Percentiles rank a stretch among this genome's conserved stretches.
Evolutionary conservation across 768 basidiomycete genomes (phyloP).

Genomic region (Mycena floridula): DNA sequence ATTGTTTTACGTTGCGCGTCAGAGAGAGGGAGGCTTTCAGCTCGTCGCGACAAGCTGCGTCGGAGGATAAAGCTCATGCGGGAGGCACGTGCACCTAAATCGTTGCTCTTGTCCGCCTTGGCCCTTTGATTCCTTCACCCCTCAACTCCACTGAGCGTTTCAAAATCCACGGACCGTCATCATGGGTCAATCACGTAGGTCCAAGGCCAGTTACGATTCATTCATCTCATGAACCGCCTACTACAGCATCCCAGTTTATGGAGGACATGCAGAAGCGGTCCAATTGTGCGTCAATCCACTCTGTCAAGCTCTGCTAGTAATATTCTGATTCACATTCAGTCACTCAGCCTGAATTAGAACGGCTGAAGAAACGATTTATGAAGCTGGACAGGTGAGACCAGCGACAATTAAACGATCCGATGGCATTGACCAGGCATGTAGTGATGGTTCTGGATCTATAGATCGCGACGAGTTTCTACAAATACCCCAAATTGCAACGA

Average conservation of each 20-base stretch:
- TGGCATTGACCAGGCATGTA: slow-evolving; percentile 18
- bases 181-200: slow-evolving; percentile 86
- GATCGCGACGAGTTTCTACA: slow-evolving; percentile 98
- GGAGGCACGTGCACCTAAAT: no score
- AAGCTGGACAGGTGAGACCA: slow-evolving; percentile 83
- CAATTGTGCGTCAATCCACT: slow-evolving; percentile 71
- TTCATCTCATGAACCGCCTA: no score
- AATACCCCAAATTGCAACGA: slow-evolving; percentile 98
- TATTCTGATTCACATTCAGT: slow-evolving; percentile 46
- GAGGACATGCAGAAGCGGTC: slow-evolving; percentile 96
- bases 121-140: no score
- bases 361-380: slow-evolving; percentile 99
- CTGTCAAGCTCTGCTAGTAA: neutral
- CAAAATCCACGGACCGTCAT: slow-evolving; percentile 8
- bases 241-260: slow-evolving; percentile 86
- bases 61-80: no score
- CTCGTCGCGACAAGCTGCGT: no score
- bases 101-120: no score
- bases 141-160: neutral
- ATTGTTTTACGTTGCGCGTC: slow-evolving; percentile 68
- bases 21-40: slow-evolving; percentile 19
- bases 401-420: neutral
- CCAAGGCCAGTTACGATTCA: no score
- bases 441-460: slow-evolving; percentile 96
- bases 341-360: slow-evolving; percentile 89